Percentiles rank a stretch among this genome's conserved stretches.
Evolutionary conservation across 2,329 filamentous ascomycete species (phyloP).

Genomic region (Cephalotrichum gorgonifer): DNA sequence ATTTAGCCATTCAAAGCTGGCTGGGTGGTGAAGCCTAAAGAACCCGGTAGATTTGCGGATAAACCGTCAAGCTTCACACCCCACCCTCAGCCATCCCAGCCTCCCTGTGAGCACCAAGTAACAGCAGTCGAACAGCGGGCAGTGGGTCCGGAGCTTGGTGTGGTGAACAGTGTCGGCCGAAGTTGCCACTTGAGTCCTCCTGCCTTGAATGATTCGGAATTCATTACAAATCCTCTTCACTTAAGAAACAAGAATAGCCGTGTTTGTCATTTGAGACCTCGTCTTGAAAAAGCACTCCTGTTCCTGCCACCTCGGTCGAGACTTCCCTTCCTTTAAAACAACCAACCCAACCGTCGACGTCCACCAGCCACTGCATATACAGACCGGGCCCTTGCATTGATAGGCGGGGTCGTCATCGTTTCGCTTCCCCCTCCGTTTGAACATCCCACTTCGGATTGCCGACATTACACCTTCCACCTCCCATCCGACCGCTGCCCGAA

Average conservation of each 20-base stretch:
- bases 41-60: neutral
- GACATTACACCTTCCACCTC: too few relatives aligned
- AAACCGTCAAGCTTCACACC: neutral
- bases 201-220: neutral
- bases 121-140: too few relatives aligned
- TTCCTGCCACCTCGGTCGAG: neutral
- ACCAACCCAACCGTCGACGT: too few relatives aligned
- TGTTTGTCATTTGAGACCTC: neutral
- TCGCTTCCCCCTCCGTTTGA: neutral
- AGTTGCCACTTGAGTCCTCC: neutral
- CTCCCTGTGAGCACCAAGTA: neutral
- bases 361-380: neutral
- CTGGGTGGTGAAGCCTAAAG: neutral
- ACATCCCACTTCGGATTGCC: conserved; percentile 2
- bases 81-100: neutral
- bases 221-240: neutral
- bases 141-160: neutral
- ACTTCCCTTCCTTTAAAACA: neutral
- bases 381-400: neutral
- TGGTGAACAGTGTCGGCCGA: neutral
- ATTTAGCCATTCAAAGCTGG: too few relatives aligned
- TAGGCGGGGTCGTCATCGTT: conserved; percentile 2
- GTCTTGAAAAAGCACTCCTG: neutral
- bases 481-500: too few relatives aligned
- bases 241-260: neutral